Conservation (phyloP, 768 basidiomycete species). For the Pleurotus djamor region DNA sequence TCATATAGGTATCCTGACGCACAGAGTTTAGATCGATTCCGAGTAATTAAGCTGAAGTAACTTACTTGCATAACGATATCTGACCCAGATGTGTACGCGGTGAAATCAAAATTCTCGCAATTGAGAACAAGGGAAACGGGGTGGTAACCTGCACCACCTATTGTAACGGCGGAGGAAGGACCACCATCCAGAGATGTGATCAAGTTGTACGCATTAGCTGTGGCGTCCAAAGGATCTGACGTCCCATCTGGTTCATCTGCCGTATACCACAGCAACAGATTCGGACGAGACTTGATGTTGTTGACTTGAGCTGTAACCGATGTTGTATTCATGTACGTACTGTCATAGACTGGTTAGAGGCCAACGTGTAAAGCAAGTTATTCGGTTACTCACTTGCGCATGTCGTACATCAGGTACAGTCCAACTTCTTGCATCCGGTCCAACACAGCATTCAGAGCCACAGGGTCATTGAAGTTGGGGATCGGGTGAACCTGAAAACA, state of each 20-base stretch:
- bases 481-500: conserved; percentile 63
- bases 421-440: conserved; percentile 72
- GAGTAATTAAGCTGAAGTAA: not conserved
- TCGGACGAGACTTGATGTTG: conserved; percentile 60
- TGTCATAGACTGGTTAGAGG: conserved; percentile 15
- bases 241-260: conserved; percentile 76
- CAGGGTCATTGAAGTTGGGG: conserved; percentile 61
- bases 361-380: not conserved
- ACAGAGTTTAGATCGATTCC: not conserved
- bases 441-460: conserved; percentile 53
- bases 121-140: conserved; percentile 66
- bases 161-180: conserved; percentile 16
- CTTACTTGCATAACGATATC: conserved; percentile 53
- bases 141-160: conserved; percentile 56
- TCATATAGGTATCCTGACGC: conserved; percentile 52
- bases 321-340: conserved; percentile 64
- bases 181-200: conserved; percentile 59
- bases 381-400: conserved; percentile 48
- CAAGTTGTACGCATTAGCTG: conserved; percentile 46
- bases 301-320: conserved; percentile 70
- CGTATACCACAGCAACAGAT: conserved; percentile 74
- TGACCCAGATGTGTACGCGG: conserved; percentile 55
- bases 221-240: conserved; percentile 63
- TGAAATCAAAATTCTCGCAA: conserved; percentile 66
- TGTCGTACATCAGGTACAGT: conserved; percentile 80